phyloP scores from a whole-genome alignment of 192 early-diverging fungal species.

The Entomortierella chlamydospora region DNA sequence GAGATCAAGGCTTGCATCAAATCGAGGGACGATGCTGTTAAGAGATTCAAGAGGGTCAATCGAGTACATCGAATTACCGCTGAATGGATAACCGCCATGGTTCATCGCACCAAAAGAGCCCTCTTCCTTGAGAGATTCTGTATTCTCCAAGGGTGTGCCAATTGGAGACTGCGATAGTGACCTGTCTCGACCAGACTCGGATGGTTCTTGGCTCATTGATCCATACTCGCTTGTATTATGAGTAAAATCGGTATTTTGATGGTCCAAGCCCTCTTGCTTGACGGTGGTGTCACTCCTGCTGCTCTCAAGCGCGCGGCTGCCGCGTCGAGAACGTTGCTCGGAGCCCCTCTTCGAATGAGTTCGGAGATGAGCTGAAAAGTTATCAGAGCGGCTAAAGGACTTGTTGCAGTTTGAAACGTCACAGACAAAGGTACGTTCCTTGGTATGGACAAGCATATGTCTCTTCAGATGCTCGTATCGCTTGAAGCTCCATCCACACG shows the following conservation, averaged over 20 bases:
- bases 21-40: slow-evolving; percentile 41
- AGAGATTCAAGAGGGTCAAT: slow-evolving; percentile 47
- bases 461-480: slow-evolving; percentile 85
- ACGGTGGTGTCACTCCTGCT: slow-evolving; percentile 4
- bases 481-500: slow-evolving; percentile 77
- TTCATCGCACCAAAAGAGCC: slow-evolving; percentile 46
- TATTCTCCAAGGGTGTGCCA: slow-evolving; percentile 26
- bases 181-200: slow-evolving; percentile 40
- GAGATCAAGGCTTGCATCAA: slow-evolving; percentile 45
- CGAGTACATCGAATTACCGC: slow-evolving; percentile 41
- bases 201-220: slow-evolving; percentile 32
- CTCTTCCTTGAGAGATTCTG: slow-evolving; percentile 40
- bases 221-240: slow-evolving; percentile 29
- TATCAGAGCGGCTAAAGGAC: slow-evolving; percentile 82
- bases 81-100: slow-evolving; percentile 33
- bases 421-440: slow-evolving; percentile 77
- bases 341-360: slow-evolving; percentile 77
- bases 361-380: slow-evolving; percentile 79
- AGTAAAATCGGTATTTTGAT: background rate
- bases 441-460: slow-evolving; percentile 83
- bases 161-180: slow-evolving; percentile 38
- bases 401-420: slow-evolving; percentile 79
- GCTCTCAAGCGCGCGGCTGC: slow-evolving; percentile 14
- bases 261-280: slow-evolving; percentile 40
- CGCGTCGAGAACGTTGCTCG: slow-evolving; percentile 48